These are phyloP conservation scores for Schizothecium vesticola DNA, from an alignment of 495 filamentous ascomycete genomes.

Conservation along the genomic window DNA sequence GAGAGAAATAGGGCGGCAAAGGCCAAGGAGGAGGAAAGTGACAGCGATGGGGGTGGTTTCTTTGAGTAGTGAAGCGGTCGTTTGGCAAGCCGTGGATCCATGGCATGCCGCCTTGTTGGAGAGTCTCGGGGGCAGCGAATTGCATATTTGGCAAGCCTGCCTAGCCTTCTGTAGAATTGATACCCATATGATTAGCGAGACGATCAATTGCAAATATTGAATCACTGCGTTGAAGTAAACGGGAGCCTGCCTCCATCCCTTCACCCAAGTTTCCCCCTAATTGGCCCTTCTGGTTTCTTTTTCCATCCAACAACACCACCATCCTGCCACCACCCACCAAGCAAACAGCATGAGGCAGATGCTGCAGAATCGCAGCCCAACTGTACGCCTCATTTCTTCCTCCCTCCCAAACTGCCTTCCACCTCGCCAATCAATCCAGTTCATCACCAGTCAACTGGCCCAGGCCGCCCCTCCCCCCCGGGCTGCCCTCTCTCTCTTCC, in stretches of 20 bases:
- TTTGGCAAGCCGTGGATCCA: background rate
- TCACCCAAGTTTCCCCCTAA: too few relatives aligned
- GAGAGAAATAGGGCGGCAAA: background rate
- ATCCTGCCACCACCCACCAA: background rate
- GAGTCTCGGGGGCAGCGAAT: background rate
- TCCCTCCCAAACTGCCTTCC: background rate
- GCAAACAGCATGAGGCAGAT: background rate
- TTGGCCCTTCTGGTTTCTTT: background rate
- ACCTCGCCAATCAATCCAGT: background rate
- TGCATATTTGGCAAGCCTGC: background rate
- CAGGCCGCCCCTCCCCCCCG: background rate
- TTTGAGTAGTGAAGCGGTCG: conserved; percentile 24
- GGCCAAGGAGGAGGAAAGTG: conserved; percentile 13
- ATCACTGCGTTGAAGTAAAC: background rate
- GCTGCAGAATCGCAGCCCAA: background rate
- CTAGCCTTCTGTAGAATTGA: background rate
- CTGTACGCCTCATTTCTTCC: background rate
- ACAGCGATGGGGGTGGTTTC: conserved; percentile 29
- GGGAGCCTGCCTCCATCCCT: background rate
- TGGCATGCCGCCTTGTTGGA: background rate
- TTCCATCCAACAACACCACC: background rate
- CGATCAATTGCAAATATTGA: background rate
- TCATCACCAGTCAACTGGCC: background rate
- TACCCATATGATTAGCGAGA: background rate
- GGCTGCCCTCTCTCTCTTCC: background rate